A percentile compares a stretch with the other conserved stretches of the same genome.
Evolutionary conservation across 2,329 filamentous ascomycete species (phyloP).

Genomic region (Colletotrichum australisinense): DNA sequence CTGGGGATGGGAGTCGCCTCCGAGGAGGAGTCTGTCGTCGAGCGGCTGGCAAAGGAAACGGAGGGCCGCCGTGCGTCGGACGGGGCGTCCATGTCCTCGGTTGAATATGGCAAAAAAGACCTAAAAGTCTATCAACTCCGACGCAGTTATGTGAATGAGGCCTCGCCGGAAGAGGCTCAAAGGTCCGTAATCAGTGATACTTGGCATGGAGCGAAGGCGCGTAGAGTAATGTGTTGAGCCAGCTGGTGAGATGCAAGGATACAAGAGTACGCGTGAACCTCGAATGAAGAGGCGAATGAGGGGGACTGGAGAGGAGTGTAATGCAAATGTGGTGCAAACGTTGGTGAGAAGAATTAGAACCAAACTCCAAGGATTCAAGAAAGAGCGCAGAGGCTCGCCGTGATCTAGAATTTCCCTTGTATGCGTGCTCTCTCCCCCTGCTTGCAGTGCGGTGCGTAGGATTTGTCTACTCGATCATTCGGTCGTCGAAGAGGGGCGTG

Average conservation of each 20-base stretch:
- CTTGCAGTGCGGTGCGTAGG: background rate
- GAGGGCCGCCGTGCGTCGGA: slow-evolving; percentile 23
- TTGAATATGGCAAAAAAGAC: slow-evolving; percentile 9
- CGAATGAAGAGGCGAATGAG: background rate
- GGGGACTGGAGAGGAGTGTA: background rate
- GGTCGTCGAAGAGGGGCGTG: slow-evolving; percentile 4
- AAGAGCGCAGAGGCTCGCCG: background rate
- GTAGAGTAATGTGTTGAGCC: background rate
- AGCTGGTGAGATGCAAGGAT: background rate
- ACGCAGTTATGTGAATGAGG: slow-evolving; percentile 16
- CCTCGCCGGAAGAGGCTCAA: slow-evolving; percentile 26
- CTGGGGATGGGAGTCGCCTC: slow-evolving; percentile 28
- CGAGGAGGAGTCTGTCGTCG: slow-evolving; percentile 14
- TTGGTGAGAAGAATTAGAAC: background rate
- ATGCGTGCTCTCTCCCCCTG: background rate
- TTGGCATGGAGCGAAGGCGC: slow-evolving; percentile 27
- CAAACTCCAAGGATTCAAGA: background rate
- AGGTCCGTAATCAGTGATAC: slow-evolving; percentile 16
- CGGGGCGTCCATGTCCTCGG: slow-evolving; percentile 18
- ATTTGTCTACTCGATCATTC: slow-evolving; percentile 12
- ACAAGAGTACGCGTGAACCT: background rate
- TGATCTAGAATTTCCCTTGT: slow-evolving; percentile 2
- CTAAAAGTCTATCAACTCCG: slow-evolving; percentile 18
- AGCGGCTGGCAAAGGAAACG: slow-evolving; percentile 14
- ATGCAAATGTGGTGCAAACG: background rate